Base-by-base conservation (phyloP, 768 basidiomycete genomes). In the Amanita jacksonii region DNA sequence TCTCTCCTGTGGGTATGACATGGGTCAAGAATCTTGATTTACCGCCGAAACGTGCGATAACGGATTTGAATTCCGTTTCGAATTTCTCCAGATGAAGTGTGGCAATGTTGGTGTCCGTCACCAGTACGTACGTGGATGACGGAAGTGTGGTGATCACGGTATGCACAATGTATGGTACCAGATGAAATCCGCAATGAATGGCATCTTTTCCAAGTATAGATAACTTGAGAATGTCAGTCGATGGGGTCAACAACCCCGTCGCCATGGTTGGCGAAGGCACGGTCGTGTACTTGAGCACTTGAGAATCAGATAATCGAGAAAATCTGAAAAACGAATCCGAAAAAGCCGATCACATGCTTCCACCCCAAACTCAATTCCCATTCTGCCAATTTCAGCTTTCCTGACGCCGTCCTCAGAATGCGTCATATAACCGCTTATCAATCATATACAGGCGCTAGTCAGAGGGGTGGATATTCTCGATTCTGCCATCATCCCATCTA, bases 161-260 rank as follows among this genome's bases (percentile, higher is more conserved):
- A 31, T 63, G 52, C 35, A 73, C 77, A 64, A 94, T 87, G 73
- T 98, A 85, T 2, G 85, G 77, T 50, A 87, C 72, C 46, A 99
- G 78, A 60, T 91, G 91, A 56, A 97, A 93, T 27, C 93, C 93
- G 54, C 87, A 88, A 60, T 92, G 93, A 51, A 98, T 96, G 31
- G 84, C 74, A 23, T 93, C 81, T 53, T 73, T 85, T 30, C 82
- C 82, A 23, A 93, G 73, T 59, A 94, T 92, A 33, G 83, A 78
- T 46, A 94, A 82, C 60, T 81, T 86, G 58, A 77, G 63, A 28
- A 89, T 67, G 63, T 86, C 80, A 20, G 72, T n/a, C 40, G 20
- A 19, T 23, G 28, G 28, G 38, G 24, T 28, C 46, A 19, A 15
- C 25, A 31, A 3, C n/a, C 9, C 13, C 30, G 42, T 9, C 33